These are phyloP conservation scores for Leucocoprinus sp. DNA, from an alignment of 768 basidiomycete species.

Conservation along the genomic window DNA sequence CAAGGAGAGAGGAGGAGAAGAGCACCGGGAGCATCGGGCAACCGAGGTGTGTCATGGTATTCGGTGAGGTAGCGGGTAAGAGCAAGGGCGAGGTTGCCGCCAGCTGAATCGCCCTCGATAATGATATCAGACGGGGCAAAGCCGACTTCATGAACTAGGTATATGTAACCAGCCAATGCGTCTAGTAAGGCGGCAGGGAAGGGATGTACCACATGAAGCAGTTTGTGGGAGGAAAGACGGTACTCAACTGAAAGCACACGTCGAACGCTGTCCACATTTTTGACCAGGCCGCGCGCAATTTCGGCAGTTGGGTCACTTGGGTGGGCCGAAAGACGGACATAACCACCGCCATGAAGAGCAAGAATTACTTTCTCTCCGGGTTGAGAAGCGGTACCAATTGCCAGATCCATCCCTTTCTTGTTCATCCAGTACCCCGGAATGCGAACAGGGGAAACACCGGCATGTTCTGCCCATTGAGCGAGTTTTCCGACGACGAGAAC, in stretches of 20 bases:
- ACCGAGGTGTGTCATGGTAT: constrained; percentile 24
- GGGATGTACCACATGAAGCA: constrained; percentile 37
- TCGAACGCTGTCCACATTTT: constrained; percentile 33
- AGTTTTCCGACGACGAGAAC: constrained; percentile 37
- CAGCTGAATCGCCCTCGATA: constrained; percentile 69
- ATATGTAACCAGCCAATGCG: constrained; percentile 63
- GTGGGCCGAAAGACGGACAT: constrained; percentile 44
- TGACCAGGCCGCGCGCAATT: constrained; percentile 39
- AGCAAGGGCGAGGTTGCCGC: constrained; percentile 63
- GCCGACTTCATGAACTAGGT: constrained; percentile 51
- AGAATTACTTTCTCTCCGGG: constrained; percentile 53
- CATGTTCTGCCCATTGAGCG: constrained; percentile 28
- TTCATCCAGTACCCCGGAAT: constrained; percentile 54
- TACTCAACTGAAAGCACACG: constrained; percentile 64
- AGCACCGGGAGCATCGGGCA: constrained; percentile 37
- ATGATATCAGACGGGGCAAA: constrained; percentile 56
- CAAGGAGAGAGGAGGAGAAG: constrained; percentile 51
- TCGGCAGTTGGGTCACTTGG: constrained; percentile 40
- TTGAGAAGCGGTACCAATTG: constrained; percentile 28
- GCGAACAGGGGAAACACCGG: constrained; percentile 31
- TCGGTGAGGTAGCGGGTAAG: constrained; percentile 55
- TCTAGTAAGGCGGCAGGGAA: constrained; percentile 76
- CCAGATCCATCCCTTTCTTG: constrained; percentile 28
- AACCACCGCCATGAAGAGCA: constrained; percentile 59
- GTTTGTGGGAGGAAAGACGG: constrained; percentile 45